These are phyloP conservation scores for Pseudocercospora macadamiae DNA, from an alignment of 2,329 filamentous ascomycete genomes.

Conservation along the genomic window DNA sequence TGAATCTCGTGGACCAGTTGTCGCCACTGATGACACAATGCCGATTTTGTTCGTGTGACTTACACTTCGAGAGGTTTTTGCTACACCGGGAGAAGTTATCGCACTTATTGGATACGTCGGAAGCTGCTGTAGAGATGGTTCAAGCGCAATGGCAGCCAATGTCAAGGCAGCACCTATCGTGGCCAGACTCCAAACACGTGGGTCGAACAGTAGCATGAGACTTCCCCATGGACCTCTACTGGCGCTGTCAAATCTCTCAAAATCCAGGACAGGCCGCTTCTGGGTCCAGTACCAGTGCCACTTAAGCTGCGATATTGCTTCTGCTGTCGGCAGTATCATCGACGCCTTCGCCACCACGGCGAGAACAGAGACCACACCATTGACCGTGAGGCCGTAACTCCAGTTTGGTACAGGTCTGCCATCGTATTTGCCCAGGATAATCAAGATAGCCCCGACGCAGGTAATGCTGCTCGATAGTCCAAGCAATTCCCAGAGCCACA, in stretches of 20 bases:
- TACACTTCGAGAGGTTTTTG: slow-evolving; percentile 6
- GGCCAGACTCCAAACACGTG: slow-evolving; percentile 6
- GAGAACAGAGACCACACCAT: slow-evolving; percentile 22
- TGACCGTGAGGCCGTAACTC: slow-evolving; percentile 24
- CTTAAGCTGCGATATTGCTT: slow-evolving; percentile 26
- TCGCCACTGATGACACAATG: no score
- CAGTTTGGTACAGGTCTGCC: slow-evolving; percentile 17
- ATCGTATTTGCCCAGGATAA: slow-evolving; percentile 18
- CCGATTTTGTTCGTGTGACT: no score
- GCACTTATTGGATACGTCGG: slow-evolving; percentile 9
- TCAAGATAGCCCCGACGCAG: slow-evolving; percentile 19
- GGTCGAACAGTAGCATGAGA: slow-evolving; percentile 16
- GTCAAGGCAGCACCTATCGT: slow-evolving; percentile 18
- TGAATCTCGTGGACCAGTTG: no score
- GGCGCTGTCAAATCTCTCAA: slow-evolving; percentile 23
- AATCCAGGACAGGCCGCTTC: slow-evolving; percentile 18
- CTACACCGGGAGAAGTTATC: not conserved
- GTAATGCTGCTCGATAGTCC: slow-evolving; percentile 16
- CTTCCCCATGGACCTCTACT: slow-evolving; percentile 26
- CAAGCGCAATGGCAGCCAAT: slow-evolving; percentile 14
- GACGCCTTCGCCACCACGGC: slow-evolving; percentile 15
- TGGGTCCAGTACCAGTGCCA: slow-evolving; percentile 25
- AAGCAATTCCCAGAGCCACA: slow-evolving; percentile 28
- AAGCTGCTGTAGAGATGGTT: slow-evolving; percentile 21
- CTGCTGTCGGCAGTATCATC: slow-evolving; percentile 23